phyloP scores from a whole-genome alignment of 106 monocot species.

The Platanthera guangdongensis region DNA sequence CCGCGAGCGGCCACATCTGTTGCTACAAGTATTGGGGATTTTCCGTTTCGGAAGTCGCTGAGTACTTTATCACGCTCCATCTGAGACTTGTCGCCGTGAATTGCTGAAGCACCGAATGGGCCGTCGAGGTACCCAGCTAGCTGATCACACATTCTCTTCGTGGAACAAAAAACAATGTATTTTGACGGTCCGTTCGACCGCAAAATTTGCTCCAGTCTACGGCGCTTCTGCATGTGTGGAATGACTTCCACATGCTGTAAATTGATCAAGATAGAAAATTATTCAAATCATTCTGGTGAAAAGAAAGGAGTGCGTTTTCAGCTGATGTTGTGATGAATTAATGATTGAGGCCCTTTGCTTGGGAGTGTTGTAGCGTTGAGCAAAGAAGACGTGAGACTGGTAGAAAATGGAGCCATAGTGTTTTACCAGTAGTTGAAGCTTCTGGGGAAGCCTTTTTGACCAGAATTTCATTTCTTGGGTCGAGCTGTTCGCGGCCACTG shows the following conservation, averaged over 20 bases:
- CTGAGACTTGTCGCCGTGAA: slow-evolving; percentile 86
- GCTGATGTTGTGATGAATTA: neutral
- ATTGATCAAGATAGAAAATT: neutral
- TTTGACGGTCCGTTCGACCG: slow-evolving; percentile 74
- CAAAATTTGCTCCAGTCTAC: slow-evolving; percentile 71
- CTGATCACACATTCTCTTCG: slow-evolving; percentile 87
- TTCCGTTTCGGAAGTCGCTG: slow-evolving; percentile 56
- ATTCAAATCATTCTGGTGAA: neutral
- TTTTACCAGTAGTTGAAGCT: no score
- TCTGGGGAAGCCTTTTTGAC: no score
- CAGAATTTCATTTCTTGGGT: no score
- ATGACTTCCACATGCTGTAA: slow-evolving; percentile 69
- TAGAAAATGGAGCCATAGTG: no score
- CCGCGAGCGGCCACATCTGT: slow-evolving; percentile 87
- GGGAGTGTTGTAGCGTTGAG: no score
- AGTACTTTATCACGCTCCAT: slow-evolving; percentile 64
- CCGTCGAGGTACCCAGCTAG: slow-evolving; percentile 43
- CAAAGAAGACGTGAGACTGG: no score
- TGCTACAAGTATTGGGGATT: slow-evolving; percentile 61
- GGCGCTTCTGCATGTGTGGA: slow-evolving; percentile 50
- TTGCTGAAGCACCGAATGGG: slow-evolving; percentile 73
- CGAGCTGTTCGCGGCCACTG: no score
- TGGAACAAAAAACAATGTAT: slow-evolving; percentile 69
- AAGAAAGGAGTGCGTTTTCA: neutral
- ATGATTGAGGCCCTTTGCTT: no score